Evolutionary conservation across 345 rosid genomes (phyloP), one percentile per base, ranked within the genome.

Genomic region (Hypericum androsaemum): DNA sequence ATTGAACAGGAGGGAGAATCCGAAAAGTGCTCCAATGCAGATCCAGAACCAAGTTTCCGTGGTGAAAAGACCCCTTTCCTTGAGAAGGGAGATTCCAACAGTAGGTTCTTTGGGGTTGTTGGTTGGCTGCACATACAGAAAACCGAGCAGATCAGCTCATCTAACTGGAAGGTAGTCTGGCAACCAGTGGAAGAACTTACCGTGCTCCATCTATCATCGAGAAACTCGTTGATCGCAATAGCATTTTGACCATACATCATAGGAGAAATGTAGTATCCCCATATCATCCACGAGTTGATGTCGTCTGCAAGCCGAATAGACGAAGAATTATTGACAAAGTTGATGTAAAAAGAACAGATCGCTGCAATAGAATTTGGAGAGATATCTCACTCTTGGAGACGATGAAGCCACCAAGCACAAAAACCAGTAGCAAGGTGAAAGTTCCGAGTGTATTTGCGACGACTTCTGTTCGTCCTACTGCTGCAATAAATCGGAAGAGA

Each of bases 401-500:
- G 7, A 50, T 7, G 39, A 50, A 50, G 7, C 53, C 53, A 17
- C 53, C 53, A n/a, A 50, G 4, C 10, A 12, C 53, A 10, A 50
- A 32, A 10, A 32, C 6, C 6, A 35, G 6, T 7, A 50, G 53
- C 13, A 50, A 28, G 28, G 37, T 39, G 35, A 50, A 50, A 7
- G 39, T 5, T 8, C 53, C 53, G 13, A 50, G 35, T 8, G 53
- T 50, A 39, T 50, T 50, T 5, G 53, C 35, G n/a, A 50, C 39
- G 37, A 32, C 35, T 14, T 3, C n/a, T 10, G 53, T 50, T 10
- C 53, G 28, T 32, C 53, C 53, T 0, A 35, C 12, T 2, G 39
- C 53, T 8, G 53, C 53, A 32, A 50, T 50, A 28, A 22, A 50
- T 10, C 53, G 53, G n/a, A 50, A 50, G 7, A 50, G 39, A 8